A percentile compares a stretch with the other conserved stretches of the same genome.
phyloP scores from a whole-genome alignment of 2,329 filamentous ascomycete species.

The Talaromyces sp. region DNA sequence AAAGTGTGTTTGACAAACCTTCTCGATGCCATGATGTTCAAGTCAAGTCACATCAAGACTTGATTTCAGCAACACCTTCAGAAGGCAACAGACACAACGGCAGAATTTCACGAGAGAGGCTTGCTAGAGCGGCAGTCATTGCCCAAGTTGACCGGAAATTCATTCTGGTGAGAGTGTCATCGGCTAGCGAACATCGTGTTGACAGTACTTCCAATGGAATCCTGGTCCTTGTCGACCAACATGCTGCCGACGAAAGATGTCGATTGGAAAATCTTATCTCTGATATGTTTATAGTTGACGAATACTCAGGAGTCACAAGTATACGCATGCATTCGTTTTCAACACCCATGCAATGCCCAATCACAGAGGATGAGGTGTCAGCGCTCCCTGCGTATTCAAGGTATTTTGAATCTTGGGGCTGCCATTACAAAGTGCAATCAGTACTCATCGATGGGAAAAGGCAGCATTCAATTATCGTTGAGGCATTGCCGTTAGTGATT shows the following conservation, averaged over 20 bases:
- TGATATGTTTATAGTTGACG: conserved; percentile 44
- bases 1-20: neutral
- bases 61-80: neutral
- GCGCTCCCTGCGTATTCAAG: conserved; percentile 54
- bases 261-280: conserved; percentile 70
- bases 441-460: neutral
- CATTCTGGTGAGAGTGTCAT: conserved; percentile 63
- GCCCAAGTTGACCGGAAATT: conserved; percentile 89
- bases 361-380: conserved; percentile 57
- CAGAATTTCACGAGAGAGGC: conserved; percentile 58
- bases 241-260: conserved; percentile 87
- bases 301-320: conserved; percentile 15
- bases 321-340: conserved; percentile 36
- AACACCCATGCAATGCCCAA: conserved; percentile 61
- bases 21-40: neutral
- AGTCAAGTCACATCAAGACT: neutral
- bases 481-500: conserved; percentile 66
- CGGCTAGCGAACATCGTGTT: conserved; percentile 8
- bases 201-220: conserved; percentile 27
- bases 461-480: conserved; percentile 46
- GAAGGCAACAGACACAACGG: conserved; percentile 25
- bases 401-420: conserved; percentile 71
- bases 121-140: conserved; percentile 63
- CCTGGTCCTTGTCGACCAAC: conserved; percentile 82
- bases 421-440: conserved; percentile 55